Conservation (phyloP, 202 grass and related monocot species). For the Brachypodium distachyon region DNA sequence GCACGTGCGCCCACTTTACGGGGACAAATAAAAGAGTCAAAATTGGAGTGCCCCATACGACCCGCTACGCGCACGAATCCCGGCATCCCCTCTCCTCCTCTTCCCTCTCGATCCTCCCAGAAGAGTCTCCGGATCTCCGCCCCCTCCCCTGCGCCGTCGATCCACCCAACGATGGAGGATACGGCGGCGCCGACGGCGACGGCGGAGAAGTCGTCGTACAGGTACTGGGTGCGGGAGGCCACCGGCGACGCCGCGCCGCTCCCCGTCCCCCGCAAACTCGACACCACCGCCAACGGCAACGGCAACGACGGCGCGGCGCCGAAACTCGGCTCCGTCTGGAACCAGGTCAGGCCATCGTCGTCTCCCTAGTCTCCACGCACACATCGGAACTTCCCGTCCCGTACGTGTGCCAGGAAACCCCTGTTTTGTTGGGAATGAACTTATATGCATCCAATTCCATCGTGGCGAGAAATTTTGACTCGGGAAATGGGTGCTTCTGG, state of each 20-base stretch:
- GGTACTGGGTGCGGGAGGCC: constrained; percentile 79
- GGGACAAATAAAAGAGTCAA: not conserved
- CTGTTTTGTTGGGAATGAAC: too few species aligned
- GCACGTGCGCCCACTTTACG: not conserved
- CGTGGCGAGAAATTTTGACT: too few species aligned
- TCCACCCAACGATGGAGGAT: constrained; percentile 46
- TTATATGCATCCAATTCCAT: too few species aligned
- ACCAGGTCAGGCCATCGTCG: constrained; percentile 50
- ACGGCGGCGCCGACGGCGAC: constrained; percentile 5
- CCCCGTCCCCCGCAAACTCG: constrained; percentile 62
- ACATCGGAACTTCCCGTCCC: too few species aligned
- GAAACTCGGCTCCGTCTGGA: constrained; percentile 88
- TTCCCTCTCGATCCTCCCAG: not conserved
- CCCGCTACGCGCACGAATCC: not conserved
- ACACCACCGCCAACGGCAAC: constrained; percentile 34
- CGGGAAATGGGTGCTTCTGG: not conserved
- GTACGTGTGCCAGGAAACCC: too few species aligned
- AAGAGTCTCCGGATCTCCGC: not conserved
- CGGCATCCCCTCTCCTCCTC: not conserved
- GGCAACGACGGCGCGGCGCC: constrained; percentile 29
- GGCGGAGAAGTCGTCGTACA: constrained; percentile 66
- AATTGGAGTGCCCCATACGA: not conserved
- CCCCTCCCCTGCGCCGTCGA: not conserved
- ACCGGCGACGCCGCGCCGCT: constrained; percentile 61
- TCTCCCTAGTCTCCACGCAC: not conserved